These are phyloP conservation scores for Myxozyma sirexii DNA, from an alignment of 805 yeast genomes.

Conservation along the genomic window DNA sequence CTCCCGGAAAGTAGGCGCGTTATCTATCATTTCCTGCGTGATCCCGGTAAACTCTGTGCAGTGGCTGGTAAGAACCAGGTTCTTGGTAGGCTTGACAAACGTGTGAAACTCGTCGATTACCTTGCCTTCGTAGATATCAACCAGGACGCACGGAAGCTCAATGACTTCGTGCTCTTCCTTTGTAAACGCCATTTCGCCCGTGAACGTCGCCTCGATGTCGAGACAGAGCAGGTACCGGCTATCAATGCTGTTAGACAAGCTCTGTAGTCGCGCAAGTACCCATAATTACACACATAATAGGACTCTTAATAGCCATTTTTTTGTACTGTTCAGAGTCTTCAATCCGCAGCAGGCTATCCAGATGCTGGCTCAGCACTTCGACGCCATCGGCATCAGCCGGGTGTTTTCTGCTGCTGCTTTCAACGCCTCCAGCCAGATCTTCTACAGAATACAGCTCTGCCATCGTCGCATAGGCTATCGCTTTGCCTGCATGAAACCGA, in stretches of 20 bases:
- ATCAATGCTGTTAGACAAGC: neutral
- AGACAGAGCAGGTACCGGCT: conserved; percentile 31
- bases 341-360: neutral
- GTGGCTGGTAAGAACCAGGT: neutral
- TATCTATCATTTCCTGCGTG: conserved; percentile 13
- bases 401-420: too few species aligned
- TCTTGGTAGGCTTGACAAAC: conserved; percentile 24
- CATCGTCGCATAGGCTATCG: too few species aligned
- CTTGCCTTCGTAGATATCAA: conserved; percentile 18
- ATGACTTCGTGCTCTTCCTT: conserved; percentile 32
- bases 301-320: neutral
- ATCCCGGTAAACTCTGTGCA: conserved; percentile 32
- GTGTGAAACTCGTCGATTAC: conserved; percentile 34
- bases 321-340: neutral
- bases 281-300: neutral
- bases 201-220: conserved; percentile 34
- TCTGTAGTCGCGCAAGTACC: too few species aligned
- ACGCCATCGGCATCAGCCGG: too few species aligned
- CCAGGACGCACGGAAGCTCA: conserved; percentile 39
- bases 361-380: conserved; percentile 1
- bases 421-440: too few species aligned
- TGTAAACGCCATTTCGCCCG: conserved; percentile 9
- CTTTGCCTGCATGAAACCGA: too few species aligned
- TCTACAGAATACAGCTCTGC: too few species aligned
- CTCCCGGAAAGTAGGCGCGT: conserved; percentile 28